A percentile compares a stretch with the other conserved stretches of the same genome.
Evolutionary conservation across 768 basidiomycete genomes (phyloP).

Genomic region (Pleurotus cornucopiae): DNA sequence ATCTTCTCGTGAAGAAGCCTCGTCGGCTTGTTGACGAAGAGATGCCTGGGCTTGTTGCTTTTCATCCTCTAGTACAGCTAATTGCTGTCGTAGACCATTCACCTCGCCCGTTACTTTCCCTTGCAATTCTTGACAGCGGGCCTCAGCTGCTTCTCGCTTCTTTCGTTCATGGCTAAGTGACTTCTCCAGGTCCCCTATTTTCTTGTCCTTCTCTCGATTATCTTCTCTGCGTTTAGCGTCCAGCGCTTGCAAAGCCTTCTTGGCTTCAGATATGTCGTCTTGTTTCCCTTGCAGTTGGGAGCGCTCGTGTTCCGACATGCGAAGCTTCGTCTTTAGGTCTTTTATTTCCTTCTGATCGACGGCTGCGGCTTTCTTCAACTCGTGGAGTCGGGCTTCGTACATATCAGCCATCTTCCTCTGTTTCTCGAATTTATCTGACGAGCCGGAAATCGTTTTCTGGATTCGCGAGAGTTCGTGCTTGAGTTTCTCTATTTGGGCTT

Average conservation of each 20-base stretch:
- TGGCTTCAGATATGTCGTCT: conserved; percentile 45
- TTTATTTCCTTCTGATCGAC: conserved; percentile 60
- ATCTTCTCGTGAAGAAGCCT: conserved; percentile 35
- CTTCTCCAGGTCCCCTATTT: conserved; percentile 55
- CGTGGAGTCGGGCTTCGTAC: conserved; percentile 57
- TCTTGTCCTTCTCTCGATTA: conserved; percentile 45
- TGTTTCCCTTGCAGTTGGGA: conserved; percentile 47
- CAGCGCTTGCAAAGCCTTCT: conserved; percentile 41
- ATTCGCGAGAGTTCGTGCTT: conserved; percentile 50
- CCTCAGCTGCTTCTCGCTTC: conserved; percentile 44
- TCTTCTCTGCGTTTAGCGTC: conserved; percentile 57
- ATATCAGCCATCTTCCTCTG: conserved; percentile 57
- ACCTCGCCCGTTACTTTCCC: conserved; percentile 38
- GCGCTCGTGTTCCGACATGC: conserved; percentile 54
- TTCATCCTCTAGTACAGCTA: conserved; percentile 33
- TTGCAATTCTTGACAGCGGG: conserved; percentile 36
- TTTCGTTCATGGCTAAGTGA: conserved; percentile 43
- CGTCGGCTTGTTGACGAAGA: conserved; percentile 25
- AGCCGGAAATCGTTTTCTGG: conserved; percentile 45
- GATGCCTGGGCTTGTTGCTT: conserved; percentile 27
- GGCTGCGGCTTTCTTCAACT: conserved; percentile 45
- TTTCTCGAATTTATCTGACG: conserved; percentile 51
- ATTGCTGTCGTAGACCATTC: conserved; percentile 28
- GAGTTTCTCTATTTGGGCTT: conserved; percentile 52
- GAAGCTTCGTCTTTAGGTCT: conserved; percentile 55